phyloP scores from a whole-genome alignment of 768 basidiomycete species.

The Dentipellis sp. region DNA sequence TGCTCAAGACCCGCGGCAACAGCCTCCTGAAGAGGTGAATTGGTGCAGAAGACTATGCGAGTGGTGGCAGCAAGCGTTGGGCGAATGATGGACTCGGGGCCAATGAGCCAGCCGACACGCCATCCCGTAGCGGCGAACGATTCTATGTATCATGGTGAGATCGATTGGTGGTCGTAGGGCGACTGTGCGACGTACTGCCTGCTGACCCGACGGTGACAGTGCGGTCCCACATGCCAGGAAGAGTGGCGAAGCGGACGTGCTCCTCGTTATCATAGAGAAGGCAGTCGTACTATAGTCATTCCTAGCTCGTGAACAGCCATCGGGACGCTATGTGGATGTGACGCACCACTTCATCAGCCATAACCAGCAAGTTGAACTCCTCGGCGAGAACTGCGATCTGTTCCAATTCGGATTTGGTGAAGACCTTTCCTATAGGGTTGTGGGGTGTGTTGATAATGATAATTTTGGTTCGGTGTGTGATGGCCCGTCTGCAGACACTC shows the following conservation, averaged over 20 bases:
- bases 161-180: not conserved
- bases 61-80: slow-evolving; percentile 88
- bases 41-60: slow-evolving; percentile 91
- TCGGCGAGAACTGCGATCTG: slow-evolving; percentile 80
- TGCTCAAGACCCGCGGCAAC: slow-evolving; percentile 84
- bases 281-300: slow-evolving; percentile 71
- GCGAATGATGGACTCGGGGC: slow-evolving; percentile 68
- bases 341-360: slow-evolving; percentile 94
- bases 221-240: slow-evolving; percentile 99
- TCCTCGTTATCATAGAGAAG: slow-evolving; percentile 83
- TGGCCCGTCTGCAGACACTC: slow-evolving; percentile 44
- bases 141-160: slow-evolving; percentile 37
- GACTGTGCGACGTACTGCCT: slow-evolving; percentile 50
- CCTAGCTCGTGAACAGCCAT: not conserved
- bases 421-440: slow-evolving; percentile 98
- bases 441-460: slow-evolving; percentile 96
- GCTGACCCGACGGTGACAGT: slow-evolving; percentile 96
- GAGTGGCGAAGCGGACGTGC: slow-evolving; percentile 84
- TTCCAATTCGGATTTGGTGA: slow-evolving; percentile 74
- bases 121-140: slow-evolving; percentile 96
- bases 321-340: not conserved
- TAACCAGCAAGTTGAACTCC: slow-evolving; percentile 86
- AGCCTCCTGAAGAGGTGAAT: slow-evolving; percentile 93
- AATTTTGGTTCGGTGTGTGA: slow-evolving; percentile 87
- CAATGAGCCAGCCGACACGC: slow-evolving; percentile 96